These are phyloP conservation scores for Termitomyces sp. DNA, from an alignment of 768 basidiomycete species.

Conservation along the genomic window DNA sequence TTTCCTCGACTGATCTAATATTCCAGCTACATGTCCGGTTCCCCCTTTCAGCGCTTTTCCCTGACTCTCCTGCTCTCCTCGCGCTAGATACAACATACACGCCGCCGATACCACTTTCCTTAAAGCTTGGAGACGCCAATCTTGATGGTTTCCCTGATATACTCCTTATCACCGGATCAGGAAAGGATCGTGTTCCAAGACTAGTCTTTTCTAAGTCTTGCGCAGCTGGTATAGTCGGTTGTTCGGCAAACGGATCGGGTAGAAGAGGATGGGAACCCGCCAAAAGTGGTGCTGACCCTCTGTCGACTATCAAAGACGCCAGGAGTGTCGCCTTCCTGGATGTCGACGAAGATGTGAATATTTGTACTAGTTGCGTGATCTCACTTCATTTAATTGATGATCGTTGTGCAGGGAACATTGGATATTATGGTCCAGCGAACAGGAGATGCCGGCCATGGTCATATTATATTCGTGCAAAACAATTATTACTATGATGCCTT, in stretches of 20 bases:
- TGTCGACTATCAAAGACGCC: slow-evolving; percentile 74
- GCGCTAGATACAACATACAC: slow-evolving; percentile 61
- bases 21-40: slow-evolving; percentile 61
- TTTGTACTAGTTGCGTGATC: background rate
- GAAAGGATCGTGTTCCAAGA: slow-evolving; percentile 46
- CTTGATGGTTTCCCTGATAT: slow-evolving; percentile 94
- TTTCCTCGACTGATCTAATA: background rate
- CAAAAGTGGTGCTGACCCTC: slow-evolving; percentile 48
- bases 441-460: slow-evolving; percentile 57
- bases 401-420: slow-evolving; percentile 59
- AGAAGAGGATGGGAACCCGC: slow-evolving; percentile 63
- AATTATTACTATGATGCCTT: slow-evolving; percentile 99
- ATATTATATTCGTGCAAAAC: slow-evolving; percentile 83
- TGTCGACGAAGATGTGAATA: slow-evolving; percentile 89
- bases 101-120: slow-evolving; percentile 67
- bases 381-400: background rate
- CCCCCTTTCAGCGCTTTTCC: slow-evolving; percentile 57
- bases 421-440: slow-evolving; percentile 91
- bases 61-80: slow-evolving; percentile 51
- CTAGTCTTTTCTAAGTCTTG: slow-evolving; percentile 66
- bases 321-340: slow-evolving; percentile 78
- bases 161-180: slow-evolving; percentile 48
- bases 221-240: slow-evolving; percentile 48
- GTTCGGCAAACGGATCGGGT: slow-evolving; percentile 41
- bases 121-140: slow-evolving; percentile 86